Evolutionary conservation across 169 alveolate species (phyloP), one percentile per base, ranked within the genome.

Genomic region (Plasmodium coatneyi): DNA sequence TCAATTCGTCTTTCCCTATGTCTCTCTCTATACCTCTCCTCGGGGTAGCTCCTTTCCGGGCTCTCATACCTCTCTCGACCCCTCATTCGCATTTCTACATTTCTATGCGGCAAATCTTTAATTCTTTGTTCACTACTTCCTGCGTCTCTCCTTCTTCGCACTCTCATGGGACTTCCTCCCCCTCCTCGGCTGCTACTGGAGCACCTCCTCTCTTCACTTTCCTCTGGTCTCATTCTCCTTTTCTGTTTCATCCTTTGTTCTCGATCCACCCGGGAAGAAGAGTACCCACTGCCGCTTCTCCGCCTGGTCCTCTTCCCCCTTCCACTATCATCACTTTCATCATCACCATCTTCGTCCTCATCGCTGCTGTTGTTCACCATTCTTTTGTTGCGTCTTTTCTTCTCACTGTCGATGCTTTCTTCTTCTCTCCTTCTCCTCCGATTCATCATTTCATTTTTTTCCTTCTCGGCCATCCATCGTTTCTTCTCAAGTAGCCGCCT

Each of bases 11-110:
- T 46, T 46, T 46, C 56, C 5, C 84, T 28, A 41, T 72, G n/a
- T n/a, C 46, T 72, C 0, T 16, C 89, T 30, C 78, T 81, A 30
- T 19, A 22, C 66, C 41, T 22, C n/a, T 80, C 86, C n/a, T 80
- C 76, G 36, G 52, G 76, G 22, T 84, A 16, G 30, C 74, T 60
- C 32, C 14, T 25, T 34, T 60, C 74, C 14, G 28, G 60, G 36
- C 92, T 72, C 60, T 43, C 76, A 72, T 46, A 39, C 19, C 80
- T 74, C 43, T 86, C 36, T 30, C 80, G 76, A 41, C 84, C 80
- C 56, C 54, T 74, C 80, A 74, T 76, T n/a, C 93, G 81, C 25
- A 86, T 70, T 49, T 86, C 93, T 2, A 86, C 80, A 86, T 86
- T 52, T 7, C 49, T 52, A 76, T 76, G 80, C 14, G 84, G 1